Base-by-base conservation (phyloP, 345 rosid species). In the Barbarea vulgaris region DNA sequence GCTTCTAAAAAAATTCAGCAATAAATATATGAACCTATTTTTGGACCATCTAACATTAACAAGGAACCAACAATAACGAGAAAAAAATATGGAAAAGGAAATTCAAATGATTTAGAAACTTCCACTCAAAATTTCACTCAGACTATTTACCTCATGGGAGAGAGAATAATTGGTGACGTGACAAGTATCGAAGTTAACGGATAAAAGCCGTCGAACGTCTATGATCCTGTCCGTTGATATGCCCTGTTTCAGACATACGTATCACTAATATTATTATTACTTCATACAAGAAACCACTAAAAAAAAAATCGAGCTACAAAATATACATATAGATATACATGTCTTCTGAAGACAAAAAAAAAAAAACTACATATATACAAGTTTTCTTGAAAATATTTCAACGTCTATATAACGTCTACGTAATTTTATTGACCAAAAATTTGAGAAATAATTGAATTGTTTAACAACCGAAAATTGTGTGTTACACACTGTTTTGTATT, bases 141-240 rank as follows among this genome's bases (percentile, higher is more conserved):
- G 0, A 41, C 24, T 73, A n/a, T 41, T 82, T 70, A 95, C 99
- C 99, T 90, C 97, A 22, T 95, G 97, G 10, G 90, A 88, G 13
- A 92, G 70, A 0, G 97, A 89, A 72, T 89, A 88, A 58, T 83
- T 92, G 25, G 99, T 92, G 75, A 92, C 27, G 79, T 79, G 73
- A 77, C 99, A 95, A 33, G 97, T 82, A 12, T 90, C 93, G 0
- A 87, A 78, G 78, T 88, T 83, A 70, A 88, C 97, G 2, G 89
- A 83, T 64, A 95, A 58, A 42, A 92, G 92, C 73, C 97, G 93
- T 13, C 93, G 91, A 70, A 90, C 91, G 58, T 95, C 97, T 46
- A 92, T 84, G 36, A 92, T 89, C 77, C 91, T 87, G 87, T 95
- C 99, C n/a, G 99, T 95, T 42, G 99, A 95, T 79, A 95, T 95